Conservation (phyloP, 257 asterid genomes). For the Knoxia roxburghii region DNA sequence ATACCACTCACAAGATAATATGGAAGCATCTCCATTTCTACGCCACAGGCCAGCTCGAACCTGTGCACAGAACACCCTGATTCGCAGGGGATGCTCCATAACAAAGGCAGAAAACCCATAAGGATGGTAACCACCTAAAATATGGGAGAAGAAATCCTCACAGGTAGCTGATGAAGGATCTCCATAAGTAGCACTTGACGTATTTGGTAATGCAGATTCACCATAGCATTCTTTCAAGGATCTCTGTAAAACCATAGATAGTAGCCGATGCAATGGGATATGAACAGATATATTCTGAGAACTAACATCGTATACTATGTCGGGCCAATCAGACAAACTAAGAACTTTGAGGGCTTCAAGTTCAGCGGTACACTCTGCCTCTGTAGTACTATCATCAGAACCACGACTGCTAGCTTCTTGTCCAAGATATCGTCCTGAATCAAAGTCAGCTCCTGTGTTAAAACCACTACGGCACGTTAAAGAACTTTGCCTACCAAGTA, state of each 20-base stretch:
- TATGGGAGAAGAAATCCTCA: slow-evolving; percentile 58
- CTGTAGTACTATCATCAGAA: slow-evolving; percentile 44
- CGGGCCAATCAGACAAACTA: slow-evolving; percentile 80
- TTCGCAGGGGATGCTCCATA: slow-evolving; percentile 94
- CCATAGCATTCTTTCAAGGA: slow-evolving; percentile 72
- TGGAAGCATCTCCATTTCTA: slow-evolving; percentile 78
- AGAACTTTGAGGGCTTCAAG: slow-evolving; percentile 65
- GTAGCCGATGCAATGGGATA: slow-evolving; percentile 82
- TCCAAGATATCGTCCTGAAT: slow-evolving; percentile 35
- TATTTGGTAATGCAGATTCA: slow-evolving; percentile 41
- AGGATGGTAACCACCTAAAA: slow-evolving; percentile 86
- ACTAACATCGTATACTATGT: slow-evolving; percentile 74
- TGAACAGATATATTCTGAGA: slow-evolving; percentile 82
- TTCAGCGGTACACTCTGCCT: slow-evolving; percentile 54
- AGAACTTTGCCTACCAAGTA: slow-evolving; percentile 30
- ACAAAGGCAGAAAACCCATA: slow-evolving; percentile 79
- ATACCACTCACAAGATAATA: slow-evolving; percentile 81
- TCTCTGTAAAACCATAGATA: slow-evolving; percentile 66
- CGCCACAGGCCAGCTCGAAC: slow-evolving; percentile 99
- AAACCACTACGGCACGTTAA: slow-evolving; percentile 35
- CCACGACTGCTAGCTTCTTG: slow-evolving; percentile 37
- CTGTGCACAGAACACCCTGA: slow-evolving; percentile 93
- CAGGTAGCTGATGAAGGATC: slow-evolving; percentile 34
- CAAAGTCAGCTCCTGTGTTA: slow-evolving; percentile 34
- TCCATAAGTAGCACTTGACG: slow-evolving; percentile 26